These are phyloP conservation scores for Forsythia viridissima DNA, from an alignment of 257 asterid species.

Conservation along the genomic window DNA sequence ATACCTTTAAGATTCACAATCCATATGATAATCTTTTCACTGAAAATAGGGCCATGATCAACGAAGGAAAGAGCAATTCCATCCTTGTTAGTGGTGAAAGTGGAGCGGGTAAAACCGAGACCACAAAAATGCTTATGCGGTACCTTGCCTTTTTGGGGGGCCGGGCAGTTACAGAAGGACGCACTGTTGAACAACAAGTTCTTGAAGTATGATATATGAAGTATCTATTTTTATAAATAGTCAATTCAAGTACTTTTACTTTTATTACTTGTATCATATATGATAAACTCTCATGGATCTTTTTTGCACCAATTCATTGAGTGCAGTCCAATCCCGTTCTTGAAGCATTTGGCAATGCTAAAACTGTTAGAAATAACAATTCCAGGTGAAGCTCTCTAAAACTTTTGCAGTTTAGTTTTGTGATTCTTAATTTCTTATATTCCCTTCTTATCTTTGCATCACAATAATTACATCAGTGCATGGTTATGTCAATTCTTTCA, in stretches of 20 bases:
- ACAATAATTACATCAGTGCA: conserved; percentile 10
- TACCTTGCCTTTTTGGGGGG: conserved; percentile 97
- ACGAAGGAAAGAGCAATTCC: conserved; percentile 90
- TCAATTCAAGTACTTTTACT: conserved; percentile 17
- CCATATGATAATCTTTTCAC: conserved; percentile 21
- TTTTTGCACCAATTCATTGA: conserved; percentile 27
- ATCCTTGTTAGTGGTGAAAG: conserved; percentile 98
- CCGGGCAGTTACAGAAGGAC: conserved; percentile 94
- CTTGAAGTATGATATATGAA: conserved; percentile 72
- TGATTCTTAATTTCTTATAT: conserved; percentile 1
- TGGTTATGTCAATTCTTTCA: conserved; percentile 13
- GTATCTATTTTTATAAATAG: conserved; percentile 23
- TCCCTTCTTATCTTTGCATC: not conserved
- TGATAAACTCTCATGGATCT: conserved; percentile 28
- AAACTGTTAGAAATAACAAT: conserved; percentile 95
- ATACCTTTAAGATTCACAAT: conserved; percentile 20
- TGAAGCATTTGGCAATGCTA: conserved; percentile 99
- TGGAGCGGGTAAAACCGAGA: conserved; percentile 99
- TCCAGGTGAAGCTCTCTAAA: conserved; percentile 73
- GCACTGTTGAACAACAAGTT: conserved; percentile 99
- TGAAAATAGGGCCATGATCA: conserved; percentile 83
- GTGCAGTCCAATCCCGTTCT: conserved; percentile 99
- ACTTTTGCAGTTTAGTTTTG: conserved; percentile 30
- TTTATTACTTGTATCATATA: conserved; percentile 17
- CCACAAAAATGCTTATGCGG: conserved; percentile 97